These are phyloP conservation scores for Colletotrichum tamarilloi DNA, from an alignment of 2,329 filamentous ascomycete species.

Conservation along the genomic window DNA sequence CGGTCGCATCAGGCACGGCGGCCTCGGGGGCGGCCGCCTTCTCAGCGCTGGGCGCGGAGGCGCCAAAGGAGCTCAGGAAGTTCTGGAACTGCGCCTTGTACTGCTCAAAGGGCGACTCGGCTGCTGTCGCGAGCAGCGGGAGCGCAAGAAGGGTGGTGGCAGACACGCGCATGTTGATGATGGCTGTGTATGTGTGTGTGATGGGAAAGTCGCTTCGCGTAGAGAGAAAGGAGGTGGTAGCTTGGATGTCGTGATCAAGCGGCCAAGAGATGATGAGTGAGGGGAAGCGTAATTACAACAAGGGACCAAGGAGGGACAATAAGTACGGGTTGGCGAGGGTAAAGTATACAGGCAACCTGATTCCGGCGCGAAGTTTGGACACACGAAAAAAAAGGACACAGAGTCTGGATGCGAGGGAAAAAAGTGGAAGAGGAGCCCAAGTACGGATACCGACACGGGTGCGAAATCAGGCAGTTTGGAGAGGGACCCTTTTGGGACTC, in stretches of 20 bases:
- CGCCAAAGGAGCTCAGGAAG: constrained; percentile 70
- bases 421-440: constrained; percentile 25
- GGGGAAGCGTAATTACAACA: constrained; percentile 21
- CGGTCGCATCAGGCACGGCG: constrained; percentile 53
- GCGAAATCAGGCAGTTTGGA: constrained; percentile 4
- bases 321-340: constrained; percentile 5
- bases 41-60: constrained; percentile 61
- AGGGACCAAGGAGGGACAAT: constrained; percentile 31
- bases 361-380: constrained; percentile 1
- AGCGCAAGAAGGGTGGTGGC: constrained; percentile 63
- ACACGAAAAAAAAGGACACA: constrained; percentile 29
- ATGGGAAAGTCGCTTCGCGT: constrained; percentile 4
- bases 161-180: constrained; percentile 66
- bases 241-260: constrained; percentile 26
- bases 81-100: constrained; percentile 73
- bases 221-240: constrained; percentile 30
- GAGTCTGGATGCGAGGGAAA: constrained; percentile 7
- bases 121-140: constrained; percentile 65
- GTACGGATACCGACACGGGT: no score
- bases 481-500: constrained; percentile 10
- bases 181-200: constrained; percentile 39
- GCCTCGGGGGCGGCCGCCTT: constrained; percentile 53
- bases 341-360: constrained; percentile 4
- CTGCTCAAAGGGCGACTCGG: constrained; percentile 63
- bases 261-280: constrained; percentile 27